phyloP scores from a whole-genome alignment of 176 grass and related monocot species.

The Alloteropsis semialata region DNA sequence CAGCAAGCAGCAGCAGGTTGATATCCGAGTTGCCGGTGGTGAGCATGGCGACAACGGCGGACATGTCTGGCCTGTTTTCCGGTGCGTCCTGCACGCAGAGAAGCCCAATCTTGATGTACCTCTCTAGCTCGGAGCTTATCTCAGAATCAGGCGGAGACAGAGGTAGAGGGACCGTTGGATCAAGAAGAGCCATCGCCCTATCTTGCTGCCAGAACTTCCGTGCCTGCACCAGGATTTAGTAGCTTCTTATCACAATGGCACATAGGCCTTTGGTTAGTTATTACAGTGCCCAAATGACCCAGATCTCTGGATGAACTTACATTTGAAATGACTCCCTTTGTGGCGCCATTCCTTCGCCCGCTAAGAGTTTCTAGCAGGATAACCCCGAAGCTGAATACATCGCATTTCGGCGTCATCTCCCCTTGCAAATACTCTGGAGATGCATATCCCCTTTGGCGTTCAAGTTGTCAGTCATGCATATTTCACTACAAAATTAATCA shows the following conservation, averaged over 20 bases:
- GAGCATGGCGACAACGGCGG: neutral
- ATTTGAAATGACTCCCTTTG: neutral
- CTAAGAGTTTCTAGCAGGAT: neutral
- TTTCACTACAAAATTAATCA: neutral
- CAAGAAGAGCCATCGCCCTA: conserved; percentile 16
- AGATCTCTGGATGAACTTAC: neutral
- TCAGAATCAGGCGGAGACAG: neutral
- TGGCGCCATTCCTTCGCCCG: neutral
- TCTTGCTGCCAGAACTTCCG: conserved; percentile 44
- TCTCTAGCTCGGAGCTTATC: neutral
- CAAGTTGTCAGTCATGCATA: no score
- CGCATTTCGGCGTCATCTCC: neutral
- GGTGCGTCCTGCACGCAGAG: neutral
- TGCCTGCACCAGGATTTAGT: conserved; percentile 11
- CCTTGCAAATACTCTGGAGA: neutral
- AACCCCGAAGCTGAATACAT: conserved; percentile 22
- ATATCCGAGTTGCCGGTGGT: neutral
- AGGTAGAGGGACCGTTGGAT: neutral
- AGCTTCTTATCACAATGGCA: neutral
- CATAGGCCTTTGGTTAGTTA: neutral
- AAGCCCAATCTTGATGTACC: neutral
- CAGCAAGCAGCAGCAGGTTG: neutral
- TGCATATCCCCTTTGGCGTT: neutral
- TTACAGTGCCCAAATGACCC: neutral
- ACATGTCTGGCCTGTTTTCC: neutral